Evolutionary conservation across 2,329 filamentous ascomycete species (phyloP).

Genomic region (Ophiostoma sp.): DNA sequence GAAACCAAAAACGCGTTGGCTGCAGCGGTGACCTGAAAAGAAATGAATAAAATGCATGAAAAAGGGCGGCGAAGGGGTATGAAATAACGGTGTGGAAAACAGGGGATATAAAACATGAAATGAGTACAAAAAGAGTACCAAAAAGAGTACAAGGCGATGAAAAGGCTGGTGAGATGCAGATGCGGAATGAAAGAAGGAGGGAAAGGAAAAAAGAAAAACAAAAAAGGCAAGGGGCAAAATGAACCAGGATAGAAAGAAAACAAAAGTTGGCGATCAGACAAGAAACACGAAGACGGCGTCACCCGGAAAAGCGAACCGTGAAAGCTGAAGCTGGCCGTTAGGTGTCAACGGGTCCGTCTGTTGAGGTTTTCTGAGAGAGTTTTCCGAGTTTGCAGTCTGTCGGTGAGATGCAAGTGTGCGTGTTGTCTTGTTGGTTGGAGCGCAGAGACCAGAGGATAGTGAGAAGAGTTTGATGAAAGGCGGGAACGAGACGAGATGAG

Average conservation of each 20-base stretch:
- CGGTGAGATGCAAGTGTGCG: too few relatives aligned
- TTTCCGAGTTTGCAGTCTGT: too few relatives aligned
- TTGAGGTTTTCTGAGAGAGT: too few relatives aligned
- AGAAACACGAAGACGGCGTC: neutral
- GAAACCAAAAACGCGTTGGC: neutral
- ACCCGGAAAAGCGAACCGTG: neutral
- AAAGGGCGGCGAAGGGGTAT: neutral
- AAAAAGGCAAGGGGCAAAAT: neutral
- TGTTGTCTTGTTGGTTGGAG: too few relatives aligned
- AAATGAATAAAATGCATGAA: conserved; percentile 1
- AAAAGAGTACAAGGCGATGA: too few relatives aligned
- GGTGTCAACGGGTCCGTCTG: too few relatives aligned
- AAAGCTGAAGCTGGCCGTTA: neutral
- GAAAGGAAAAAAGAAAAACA: neutral
- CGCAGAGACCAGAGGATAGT: neutral
- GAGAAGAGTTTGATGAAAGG: neutral
- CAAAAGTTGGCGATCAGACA: neutral
- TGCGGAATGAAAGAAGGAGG: neutral
- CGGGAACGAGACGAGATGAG: neutral
- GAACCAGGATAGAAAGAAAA: too few relatives aligned
- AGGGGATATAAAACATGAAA: conserved; percentile 1
- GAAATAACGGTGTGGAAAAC: conserved; percentile 2
- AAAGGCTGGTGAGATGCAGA: neutral
- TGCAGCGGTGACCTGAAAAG: neutral
- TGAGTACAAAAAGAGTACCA: neutral